These are phyloP conservation scores for Boletus fagicola DNA, from an alignment of 768 basidiomycete genomes.

Conservation along the genomic window DNA sequence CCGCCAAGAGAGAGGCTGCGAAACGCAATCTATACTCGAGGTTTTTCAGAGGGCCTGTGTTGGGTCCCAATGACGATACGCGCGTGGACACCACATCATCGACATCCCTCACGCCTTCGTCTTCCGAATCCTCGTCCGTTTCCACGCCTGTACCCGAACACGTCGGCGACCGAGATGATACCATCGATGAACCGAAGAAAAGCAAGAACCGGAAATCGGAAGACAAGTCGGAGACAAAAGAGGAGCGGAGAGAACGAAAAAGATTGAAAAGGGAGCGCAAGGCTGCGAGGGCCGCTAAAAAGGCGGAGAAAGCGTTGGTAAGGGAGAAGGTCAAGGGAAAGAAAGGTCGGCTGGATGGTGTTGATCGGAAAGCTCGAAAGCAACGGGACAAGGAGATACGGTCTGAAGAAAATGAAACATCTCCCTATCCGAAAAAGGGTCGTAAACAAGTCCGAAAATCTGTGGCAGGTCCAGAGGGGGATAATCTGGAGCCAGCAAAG, in stretches of 20 bases:
- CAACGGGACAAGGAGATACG: background rate
- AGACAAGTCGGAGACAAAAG: conserved; percentile 12
- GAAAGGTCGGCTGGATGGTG: background rate
- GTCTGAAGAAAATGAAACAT: background rate
- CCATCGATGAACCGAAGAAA: background rate
- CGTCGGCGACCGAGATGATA: background rate
- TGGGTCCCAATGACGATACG: conserved; percentile 44
- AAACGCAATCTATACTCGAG: conserved; percentile 69
- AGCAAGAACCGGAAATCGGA: conserved; percentile 12
- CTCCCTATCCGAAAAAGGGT: conserved; percentile 2
- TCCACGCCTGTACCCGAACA: background rate
- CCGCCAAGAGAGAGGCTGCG: conserved; percentile 78
- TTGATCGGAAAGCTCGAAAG: conserved; percentile 3
- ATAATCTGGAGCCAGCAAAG: background rate
- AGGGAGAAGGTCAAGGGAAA: background rate
- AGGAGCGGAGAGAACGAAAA: conserved; percentile 24
- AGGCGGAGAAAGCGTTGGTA: background rate
- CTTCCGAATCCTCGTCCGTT: background rate
- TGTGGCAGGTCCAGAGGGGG: conserved; percentile 9
- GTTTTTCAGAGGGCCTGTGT: conserved; percentile 76
- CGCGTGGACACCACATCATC: background rate
- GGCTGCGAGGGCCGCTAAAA: conserved; percentile 18
- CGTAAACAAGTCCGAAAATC: conserved; percentile 9
- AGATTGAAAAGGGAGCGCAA: conserved; percentile 24
- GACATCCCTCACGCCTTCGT: background rate